Evolutionary conservation across 495 filamentous ascomycete genomes (phyloP).

Genomic region (Cudoniella acicularis): DNA sequence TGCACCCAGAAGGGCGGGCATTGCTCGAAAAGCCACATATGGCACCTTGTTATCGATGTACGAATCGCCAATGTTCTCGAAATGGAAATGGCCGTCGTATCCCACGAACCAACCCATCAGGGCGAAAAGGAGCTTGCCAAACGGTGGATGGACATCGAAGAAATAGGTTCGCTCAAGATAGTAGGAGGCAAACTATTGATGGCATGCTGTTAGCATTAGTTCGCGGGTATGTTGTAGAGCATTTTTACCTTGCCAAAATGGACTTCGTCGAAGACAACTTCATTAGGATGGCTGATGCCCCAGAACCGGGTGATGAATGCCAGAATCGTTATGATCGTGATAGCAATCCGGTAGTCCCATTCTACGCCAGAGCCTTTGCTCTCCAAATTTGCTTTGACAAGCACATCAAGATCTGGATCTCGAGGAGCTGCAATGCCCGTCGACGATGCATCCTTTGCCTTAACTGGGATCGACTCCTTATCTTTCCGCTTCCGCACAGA

Average conservation of each 20-base stretch:
- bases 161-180: conserved; percentile 98
- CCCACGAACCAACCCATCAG: conserved; percentile 94
- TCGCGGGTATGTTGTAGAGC: neutral
- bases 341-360: conserved; percentile 81
- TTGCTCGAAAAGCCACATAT: conserved; percentile 89
- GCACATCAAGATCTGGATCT: conserved; percentile 45
- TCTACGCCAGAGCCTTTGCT: conserved; percentile 43
- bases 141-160: conserved; percentile 99
- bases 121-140: conserved; percentile 86
- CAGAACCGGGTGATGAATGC: conserved; percentile 93
- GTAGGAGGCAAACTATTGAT: conserved; percentile 81
- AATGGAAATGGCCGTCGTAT: conserved; percentile 95
- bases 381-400: conserved; percentile 30
- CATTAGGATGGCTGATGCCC: conserved; percentile 88
- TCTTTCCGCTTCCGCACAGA: conserved; percentile 53
- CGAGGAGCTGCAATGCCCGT: conserved; percentile 24
- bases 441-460: conserved; percentile 36
- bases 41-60: conserved; percentile 97
- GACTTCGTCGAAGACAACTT: conserved; percentile 98
- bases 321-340: conserved; percentile 71
- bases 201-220: neutral
- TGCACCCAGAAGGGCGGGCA: conserved; percentile 89
- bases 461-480: conserved; percentile 43
- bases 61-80: conserved; percentile 98
- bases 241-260: conserved; percentile 94